Evolutionary conservation across 331 rosid species (phyloP).

Genomic region (Pyrus hybrid): DNA sequence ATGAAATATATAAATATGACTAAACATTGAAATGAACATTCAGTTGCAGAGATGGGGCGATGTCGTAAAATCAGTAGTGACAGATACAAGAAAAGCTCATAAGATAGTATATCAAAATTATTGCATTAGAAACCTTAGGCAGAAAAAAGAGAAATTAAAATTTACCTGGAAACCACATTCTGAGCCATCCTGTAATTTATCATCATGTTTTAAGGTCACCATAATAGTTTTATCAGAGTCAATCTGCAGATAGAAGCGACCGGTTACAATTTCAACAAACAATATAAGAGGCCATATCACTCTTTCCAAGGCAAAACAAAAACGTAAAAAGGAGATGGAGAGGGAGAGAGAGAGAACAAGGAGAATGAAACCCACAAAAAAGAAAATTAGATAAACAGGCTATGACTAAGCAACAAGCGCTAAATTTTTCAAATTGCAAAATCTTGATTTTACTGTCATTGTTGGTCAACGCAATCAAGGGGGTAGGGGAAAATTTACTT

Average conservation of each 20-base stretch:
- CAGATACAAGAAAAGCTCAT: neutral
- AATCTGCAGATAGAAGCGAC: slow-evolving; percentile 43
- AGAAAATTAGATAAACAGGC: neutral
- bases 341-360: neutral
- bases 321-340: neutral
- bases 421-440: neutral
- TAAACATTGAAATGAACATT: slow-evolving; percentile 1
- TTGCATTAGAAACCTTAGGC: slow-evolving; percentile 5
- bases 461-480: neutral
- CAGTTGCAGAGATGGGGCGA: slow-evolving; percentile 4
- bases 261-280: neutral
- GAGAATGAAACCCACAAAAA: neutral
- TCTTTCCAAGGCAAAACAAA: neutral
- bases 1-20: neutral
- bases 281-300: neutral
- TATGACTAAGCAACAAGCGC: neutral
- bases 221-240: slow-evolving; percentile 92
- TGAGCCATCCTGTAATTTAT: slow-evolving; percentile 93
- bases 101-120: neutral
- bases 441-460: neutral
- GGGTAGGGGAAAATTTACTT: neutral
- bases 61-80: neutral
- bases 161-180: slow-evolving; percentile 96
- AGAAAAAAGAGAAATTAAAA: slow-evolving; percentile 16
- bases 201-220: slow-evolving; percentile 91